phyloP scores from a whole-genome alignment of 2,329 filamentous ascomycete genomes.

The Xylariales sp. region DNA sequence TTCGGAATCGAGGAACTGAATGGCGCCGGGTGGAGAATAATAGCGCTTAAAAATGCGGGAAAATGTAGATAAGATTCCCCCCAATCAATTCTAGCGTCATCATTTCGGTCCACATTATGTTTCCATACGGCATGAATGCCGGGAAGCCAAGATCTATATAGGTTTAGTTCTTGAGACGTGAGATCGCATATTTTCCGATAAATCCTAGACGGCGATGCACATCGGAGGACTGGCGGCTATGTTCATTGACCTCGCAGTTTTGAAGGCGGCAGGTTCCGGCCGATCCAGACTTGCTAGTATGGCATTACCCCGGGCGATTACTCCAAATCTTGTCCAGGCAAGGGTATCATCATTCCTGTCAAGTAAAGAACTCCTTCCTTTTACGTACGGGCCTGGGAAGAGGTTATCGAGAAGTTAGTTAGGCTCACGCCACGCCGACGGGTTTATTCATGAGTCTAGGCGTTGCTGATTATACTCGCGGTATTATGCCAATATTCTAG shows the following conservation, averaged over 20 bases:
- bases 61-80: slow-evolving; percentile 6
- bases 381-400: background rate
- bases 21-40: background rate
- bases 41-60: background rate
- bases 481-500: background rate
- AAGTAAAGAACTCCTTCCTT: slow-evolving; percentile 1
- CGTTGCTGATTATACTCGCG: background rate
- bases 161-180: too few relatives aligned
- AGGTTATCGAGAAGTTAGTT: background rate
- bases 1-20: background rate
- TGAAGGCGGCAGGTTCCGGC: slow-evolving; percentile 16
- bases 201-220: too few relatives aligned
- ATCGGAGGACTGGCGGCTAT: too few relatives aligned
- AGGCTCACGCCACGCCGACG: background rate
- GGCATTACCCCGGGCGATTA: background rate
- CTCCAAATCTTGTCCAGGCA: slow-evolving; percentile 4
- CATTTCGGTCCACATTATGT: too few relatives aligned
- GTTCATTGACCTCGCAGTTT: background rate
- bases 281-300: background rate
- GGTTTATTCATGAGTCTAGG: background rate
- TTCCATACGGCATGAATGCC: too few relatives aligned
- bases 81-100: background rate
- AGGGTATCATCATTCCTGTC: background rate
- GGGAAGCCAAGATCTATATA: too few relatives aligned
- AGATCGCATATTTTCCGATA: too few relatives aligned